Evolutionary conservation across 441 rosid genomes (phyloP).

Genomic region (Lepidium campestre): DNA sequence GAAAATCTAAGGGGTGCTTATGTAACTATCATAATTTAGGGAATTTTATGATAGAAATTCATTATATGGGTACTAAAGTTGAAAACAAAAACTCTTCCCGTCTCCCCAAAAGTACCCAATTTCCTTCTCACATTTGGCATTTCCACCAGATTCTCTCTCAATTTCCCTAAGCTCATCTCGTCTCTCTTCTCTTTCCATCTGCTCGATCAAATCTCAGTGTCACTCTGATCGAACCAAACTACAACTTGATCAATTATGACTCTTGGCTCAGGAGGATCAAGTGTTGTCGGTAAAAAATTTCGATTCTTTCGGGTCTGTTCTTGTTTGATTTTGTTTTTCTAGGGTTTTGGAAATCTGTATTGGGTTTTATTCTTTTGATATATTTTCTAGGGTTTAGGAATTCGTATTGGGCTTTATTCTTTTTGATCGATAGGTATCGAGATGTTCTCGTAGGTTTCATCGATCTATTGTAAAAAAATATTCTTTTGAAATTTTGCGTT

Average conservation of each 20-base stretch:
- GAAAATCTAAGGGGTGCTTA: background rate
- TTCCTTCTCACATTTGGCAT: constrained; percentile 7
- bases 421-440: background rate
- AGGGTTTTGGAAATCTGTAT: constrained; percentile 16
- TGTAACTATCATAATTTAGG: background rate
- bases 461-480: background rate
- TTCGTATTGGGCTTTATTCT: background rate
- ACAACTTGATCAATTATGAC: constrained; percentile 49
- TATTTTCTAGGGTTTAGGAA: background rate
- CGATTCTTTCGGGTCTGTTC: background rate
- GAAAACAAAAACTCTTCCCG: background rate
- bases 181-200: background rate
- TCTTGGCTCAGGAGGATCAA: constrained; percentile 97
- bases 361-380: constrained; percentile 1
- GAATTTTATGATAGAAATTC: background rate
- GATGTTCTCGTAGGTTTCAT: background rate
- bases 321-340: background rate
- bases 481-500: background rate
- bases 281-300: constrained; percentile 73
- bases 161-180: background rate
- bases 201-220: constrained; percentile 37
- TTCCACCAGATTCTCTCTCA: constrained; percentile 8
- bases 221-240: constrained; percentile 2
- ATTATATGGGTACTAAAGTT: background rate
- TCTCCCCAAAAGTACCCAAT: background rate